Conservation (phyloP, 805 yeast species). For the Spathaspora arborariae region DNA sequence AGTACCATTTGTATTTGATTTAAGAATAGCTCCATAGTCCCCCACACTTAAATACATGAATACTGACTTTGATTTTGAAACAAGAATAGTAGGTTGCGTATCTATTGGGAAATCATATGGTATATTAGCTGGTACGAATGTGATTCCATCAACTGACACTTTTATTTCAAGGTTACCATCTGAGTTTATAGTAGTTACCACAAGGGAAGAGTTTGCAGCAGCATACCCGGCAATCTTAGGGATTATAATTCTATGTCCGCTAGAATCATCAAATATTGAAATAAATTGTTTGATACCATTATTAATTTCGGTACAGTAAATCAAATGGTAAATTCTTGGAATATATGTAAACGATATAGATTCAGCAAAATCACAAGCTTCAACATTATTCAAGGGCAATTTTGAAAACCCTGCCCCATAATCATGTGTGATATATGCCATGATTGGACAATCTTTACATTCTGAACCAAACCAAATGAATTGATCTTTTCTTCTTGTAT, state of each 20-base stretch:
- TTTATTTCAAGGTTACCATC: slow-evolving; percentile 48
- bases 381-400: slow-evolving; percentile 51
- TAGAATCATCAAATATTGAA: slow-evolving; percentile 49
- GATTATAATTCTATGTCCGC: slow-evolving; percentile 38
- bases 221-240: slow-evolving; percentile 71
- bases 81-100: slow-evolving; percentile 62
- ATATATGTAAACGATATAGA: slow-evolving; percentile 39
- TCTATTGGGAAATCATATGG: slow-evolving; percentile 62
- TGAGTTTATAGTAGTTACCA: slow-evolving; percentile 60
- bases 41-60: slow-evolving; percentile 72
- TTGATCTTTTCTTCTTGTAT: slow-evolving; percentile 43
- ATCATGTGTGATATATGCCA: slow-evolving; percentile 61
- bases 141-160: slow-evolving; percentile 74
- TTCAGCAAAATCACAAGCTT: slow-evolving; percentile 65
- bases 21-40: slow-evolving; percentile 77
- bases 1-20: slow-evolving; percentile 90
- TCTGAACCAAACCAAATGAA: slow-evolving; percentile 69
- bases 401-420: slow-evolving; percentile 60
- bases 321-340: slow-evolving; percentile 38
- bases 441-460: slow-evolving; percentile 47
- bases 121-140: slow-evolving; percentile 74
- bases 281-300: slow-evolving; percentile 22
- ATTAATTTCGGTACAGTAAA: slow-evolving; percentile 51
- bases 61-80: slow-evolving; percentile 65
- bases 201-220: slow-evolving; percentile 61